A percentile compares a stretch with the other conserved stretches of the same genome.
Evolutionary conservation across 257 asterid species (phyloP).

Genomic region (Solanum neorickii): DNA sequence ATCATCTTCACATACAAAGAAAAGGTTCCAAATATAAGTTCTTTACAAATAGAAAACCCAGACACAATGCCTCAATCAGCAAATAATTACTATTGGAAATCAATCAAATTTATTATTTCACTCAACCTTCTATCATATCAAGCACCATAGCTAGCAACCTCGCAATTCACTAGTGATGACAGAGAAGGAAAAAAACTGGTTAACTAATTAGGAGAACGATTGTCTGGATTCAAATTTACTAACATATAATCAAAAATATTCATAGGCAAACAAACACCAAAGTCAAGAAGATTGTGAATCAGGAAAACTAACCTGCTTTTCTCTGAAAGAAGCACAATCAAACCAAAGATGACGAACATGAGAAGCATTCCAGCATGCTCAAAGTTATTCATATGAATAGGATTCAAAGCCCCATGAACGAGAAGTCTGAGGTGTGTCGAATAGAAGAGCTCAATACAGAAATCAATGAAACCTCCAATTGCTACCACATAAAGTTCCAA

Average conservation of each 20-base stretch:
- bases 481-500: constrained; percentile 86
- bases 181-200: not conserved
- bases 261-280: not conserved
- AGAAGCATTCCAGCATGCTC: constrained; percentile 98
- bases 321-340: constrained; percentile 61
- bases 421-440: constrained; percentile 81
- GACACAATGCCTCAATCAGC: not conserved
- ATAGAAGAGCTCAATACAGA: constrained; percentile 79
- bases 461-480: constrained; percentile 72
- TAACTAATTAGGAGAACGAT: not conserved
- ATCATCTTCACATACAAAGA: not conserved
- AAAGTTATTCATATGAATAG: constrained; percentile 82
- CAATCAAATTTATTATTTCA: not conserved
- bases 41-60: not conserved
- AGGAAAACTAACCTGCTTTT: constrained; percentile 57
- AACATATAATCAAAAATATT: not conserved
- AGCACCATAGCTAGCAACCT: not conserved
- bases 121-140: not conserved
- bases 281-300: constrained; percentile 6
- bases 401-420: constrained; percentile 74
- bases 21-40: not conserved
- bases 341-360: constrained; percentile 83
- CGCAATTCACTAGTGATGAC: not conserved
- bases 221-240: not conserved
- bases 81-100: not conserved